Base-by-base conservation (phyloP, 306 rosid species). In the Cucurbita pepo region DNA sequence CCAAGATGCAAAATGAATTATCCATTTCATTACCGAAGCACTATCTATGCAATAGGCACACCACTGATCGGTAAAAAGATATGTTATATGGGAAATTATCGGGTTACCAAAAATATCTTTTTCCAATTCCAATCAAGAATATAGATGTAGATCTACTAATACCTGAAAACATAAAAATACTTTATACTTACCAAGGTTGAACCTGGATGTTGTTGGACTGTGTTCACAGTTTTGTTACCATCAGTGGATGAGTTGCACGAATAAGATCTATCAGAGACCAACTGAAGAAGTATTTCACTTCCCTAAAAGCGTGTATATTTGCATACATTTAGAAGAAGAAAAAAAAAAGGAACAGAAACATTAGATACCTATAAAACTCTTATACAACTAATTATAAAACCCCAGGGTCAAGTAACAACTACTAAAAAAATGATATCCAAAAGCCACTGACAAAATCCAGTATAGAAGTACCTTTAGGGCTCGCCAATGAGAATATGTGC, bases 401-500 rank as follows among this genome's bases (percentile, higher is more conserved):
- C 72, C 12, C 2, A 6, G 40, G 37, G 52, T 18, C 37, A 64
- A 19, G 53, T 64, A 13, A 38, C 21, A 16, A 8, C 16, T 16
- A 61, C 48, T 61, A 55, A n/a, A 60, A 55, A 25, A 19, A 10
- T 21, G 63, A 57, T 22, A n/a, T 25, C 63, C 63, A 22, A 65
- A 65, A 40, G 30, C 15, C 8, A 65, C 15, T 3, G 45, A 44
- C 11, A 66, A 19, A 44, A 44, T 18, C 9, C 43, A 37, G 14
- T 38, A 64, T 38, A 60, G 55, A 53, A 38, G 19, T 71, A 94
- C 99, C 96, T 91, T 85, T 44, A 86, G 81, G 63, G 97, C 99
- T 73, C 96, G 89, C 97, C 99, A 91, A 71, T 94, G 92, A 77
- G 99, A 94, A 74, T 89, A 91, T 37, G 92, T 70, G 57, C 99